These are phyloP conservation scores for Auriculariales sp. DNA, from an alignment of 768 basidiomycete species.

Conservation along the genomic window DNA sequence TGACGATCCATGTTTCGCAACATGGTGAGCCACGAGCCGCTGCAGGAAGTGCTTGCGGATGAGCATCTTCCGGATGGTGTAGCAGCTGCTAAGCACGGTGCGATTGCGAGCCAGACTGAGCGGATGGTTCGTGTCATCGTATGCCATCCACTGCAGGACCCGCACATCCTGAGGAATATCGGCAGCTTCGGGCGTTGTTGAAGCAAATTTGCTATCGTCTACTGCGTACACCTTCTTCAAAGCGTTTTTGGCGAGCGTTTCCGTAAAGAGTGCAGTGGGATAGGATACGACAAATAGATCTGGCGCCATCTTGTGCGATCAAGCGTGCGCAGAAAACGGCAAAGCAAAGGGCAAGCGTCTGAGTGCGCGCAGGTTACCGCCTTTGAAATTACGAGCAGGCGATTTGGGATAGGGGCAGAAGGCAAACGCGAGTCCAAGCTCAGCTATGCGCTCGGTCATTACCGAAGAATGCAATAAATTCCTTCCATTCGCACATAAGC, in stretches of 20 bases:
- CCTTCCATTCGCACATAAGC: too few species aligned
- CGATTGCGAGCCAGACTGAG: constrained; percentile 38
- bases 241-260: background rate
- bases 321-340: too few species aligned
- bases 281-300: background rate
- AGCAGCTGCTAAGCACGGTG: constrained; percentile 58
- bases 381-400: too few species aligned
- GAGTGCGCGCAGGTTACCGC: too few species aligned
- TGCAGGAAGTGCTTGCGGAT: constrained; percentile 92
- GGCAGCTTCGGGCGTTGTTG: background rate
- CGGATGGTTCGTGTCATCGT: constrained; percentile 74
- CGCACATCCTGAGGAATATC: background rate
- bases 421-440: too few species aligned
- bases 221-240: background rate
- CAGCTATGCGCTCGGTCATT: too few species aligned
- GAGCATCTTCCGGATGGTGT: constrained; percentile 80
- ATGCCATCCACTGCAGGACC: constrained; percentile 72
- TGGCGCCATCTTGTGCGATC: too few species aligned
- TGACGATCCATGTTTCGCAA: constrained; percentile 50
- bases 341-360: too few species aligned
- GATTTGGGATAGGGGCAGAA: too few species aligned
- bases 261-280: background rate
- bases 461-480: too few species aligned
- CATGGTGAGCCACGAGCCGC: constrained; percentile 52
- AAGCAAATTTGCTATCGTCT: background rate